Conservation (phyloP, 495 filamentous ascomycete genomes). For the Bombardia bombarda region DNA sequence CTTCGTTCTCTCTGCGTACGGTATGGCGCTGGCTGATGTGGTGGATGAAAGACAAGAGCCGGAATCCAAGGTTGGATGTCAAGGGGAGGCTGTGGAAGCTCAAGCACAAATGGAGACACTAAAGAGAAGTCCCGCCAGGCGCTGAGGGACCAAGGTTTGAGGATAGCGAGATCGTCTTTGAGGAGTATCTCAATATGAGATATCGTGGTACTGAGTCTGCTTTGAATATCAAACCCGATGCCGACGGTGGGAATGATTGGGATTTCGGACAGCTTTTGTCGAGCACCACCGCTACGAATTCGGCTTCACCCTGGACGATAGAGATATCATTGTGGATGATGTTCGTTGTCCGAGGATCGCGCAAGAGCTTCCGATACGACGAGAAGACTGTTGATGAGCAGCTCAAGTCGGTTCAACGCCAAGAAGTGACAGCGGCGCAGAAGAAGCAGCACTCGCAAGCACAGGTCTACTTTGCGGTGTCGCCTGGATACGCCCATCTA, state of each 20-base stretch:
- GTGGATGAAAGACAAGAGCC: slow-evolving; percentile 91
- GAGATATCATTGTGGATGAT: slow-evolving; percentile 90
- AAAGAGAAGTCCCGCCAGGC: slow-evolving; percentile 55
- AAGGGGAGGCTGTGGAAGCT: slow-evolving; percentile 45
- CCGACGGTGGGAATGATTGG: slow-evolving; percentile 59
- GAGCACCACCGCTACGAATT: slow-evolving; percentile 89
- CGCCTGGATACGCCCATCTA: slow-evolving; percentile 79
- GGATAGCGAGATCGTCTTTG: slow-evolving; percentile 64
- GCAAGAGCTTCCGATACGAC: slow-evolving; percentile 69
- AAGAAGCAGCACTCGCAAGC: slow-evolving; percentile 49
- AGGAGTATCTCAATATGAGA: slow-evolving; percentile 84
- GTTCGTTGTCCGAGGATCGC: slow-evolving; percentile 83
- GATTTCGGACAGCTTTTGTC: slow-evolving; percentile 79
- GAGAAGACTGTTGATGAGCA: slow-evolving; percentile 77
- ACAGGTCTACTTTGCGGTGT: slow-evolving; percentile 65
- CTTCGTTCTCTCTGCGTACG: slow-evolving; percentile 90
- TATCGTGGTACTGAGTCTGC: slow-evolving; percentile 84
- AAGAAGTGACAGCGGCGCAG: slow-evolving; percentile 33
- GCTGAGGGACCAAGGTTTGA: slow-evolving; percentile 69
- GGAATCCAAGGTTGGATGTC: slow-evolving; percentile 75
- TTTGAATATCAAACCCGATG: slow-evolving; percentile 61
- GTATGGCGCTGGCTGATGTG: slow-evolving; percentile 93
- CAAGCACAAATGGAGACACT: slow-evolving; percentile 51
- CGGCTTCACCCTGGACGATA: slow-evolving; percentile 80
- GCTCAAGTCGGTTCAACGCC: slow-evolving; percentile 54